Base-by-base conservation (phyloP, 148 eudicot genomes). In the Nyssa sinensis region DNA sequence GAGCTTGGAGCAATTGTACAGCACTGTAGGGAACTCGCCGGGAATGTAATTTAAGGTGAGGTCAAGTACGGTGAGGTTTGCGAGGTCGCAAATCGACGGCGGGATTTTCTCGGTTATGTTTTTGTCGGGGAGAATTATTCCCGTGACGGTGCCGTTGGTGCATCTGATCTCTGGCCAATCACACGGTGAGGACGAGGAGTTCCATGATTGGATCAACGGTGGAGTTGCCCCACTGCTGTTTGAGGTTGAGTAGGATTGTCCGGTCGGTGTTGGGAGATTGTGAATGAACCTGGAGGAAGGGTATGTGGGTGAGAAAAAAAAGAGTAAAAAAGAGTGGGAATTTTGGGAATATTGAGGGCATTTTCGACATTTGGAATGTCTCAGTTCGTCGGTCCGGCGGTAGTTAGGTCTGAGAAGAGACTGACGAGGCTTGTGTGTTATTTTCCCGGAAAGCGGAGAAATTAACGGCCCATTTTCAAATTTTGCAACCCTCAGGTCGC, bases 231-330 rank as follows among this genome's bases (percentile, higher is more conserved):
- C 89, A 87, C 17, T 74, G 64, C n/a, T 83, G 67, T 71, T 89
- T 89, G 78, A 95, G 77, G 72, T 66, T 67, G 19, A 92, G 75
- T 3, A 95, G 80, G 39, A 80, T 80, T 29, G 78, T 49, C 63
- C 77, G 81, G 27, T 94, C 90, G 67, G 77, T 21, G 32, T 76
- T 1, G 32, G 79, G 78, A 33, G 74, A 13, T 51, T 85, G 88
- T 37, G 98, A 90, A 85, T 55, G 82, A 67, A 87, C 93, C 1
- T n/a, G 67, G 74, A 92, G 67, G 74, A 92, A 37, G 88, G 92
- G 91, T 44, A 84, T 64, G 69, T 57, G 44, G 72, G 41, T 31
- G 35, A 86, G 34, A 71, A 76, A 25, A 73, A 86, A 34, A 64
- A 44, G 68, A 30, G 73, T 55, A 72, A 81, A 34, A 7, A 31